A percentile compares a stretch with the other conserved stretches of the same genome.
These are phyloP conservation scores for Heliamphora pulchella DNA, from an alignment of 179 eudicot genomes.

Conservation along the genomic window DNA sequence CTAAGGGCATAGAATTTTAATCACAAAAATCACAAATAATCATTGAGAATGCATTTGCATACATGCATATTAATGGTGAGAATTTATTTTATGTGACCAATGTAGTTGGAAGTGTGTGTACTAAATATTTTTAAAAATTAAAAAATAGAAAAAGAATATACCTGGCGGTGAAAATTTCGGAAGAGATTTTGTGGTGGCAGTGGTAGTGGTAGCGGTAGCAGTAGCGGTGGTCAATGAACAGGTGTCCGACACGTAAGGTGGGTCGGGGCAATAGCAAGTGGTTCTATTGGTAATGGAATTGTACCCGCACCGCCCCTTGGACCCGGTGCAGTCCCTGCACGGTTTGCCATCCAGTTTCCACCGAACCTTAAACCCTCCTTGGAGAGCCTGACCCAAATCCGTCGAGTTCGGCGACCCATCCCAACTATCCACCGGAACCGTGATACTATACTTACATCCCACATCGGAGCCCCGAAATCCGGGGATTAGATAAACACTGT, in stretches of 20 bases:
- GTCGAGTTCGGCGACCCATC: constrained; percentile 13
- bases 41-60: too few relatives aligned
- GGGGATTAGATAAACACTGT: constrained; percentile 8
- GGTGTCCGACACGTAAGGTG: constrained; percentile 13
- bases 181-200: too few relatives aligned
- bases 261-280: constrained; percentile 39
- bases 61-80: too few relatives aligned
- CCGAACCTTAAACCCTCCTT: constrained; percentile 32
- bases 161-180: too few relatives aligned
- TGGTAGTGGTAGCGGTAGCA: background rate
- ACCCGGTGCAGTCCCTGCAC: constrained; percentile 27
- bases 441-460: constrained; percentile 25
- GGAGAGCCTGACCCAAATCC: constrained; percentile 18
- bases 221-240: background rate
- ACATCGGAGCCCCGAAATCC: constrained; percentile 19
- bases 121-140: too few relatives aligned
- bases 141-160: too few relatives aligned
- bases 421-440: constrained; percentile 22
- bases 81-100: too few relatives aligned
- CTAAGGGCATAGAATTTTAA: too few relatives aligned
- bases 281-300: constrained; percentile 14
- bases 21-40: too few relatives aligned
- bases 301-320: constrained; percentile 45
- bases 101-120: too few relatives aligned
- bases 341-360: constrained; percentile 25